Evolutionary conservation across 306 rosid species (phyloP).

Genomic region (Gastrolobium villosum): DNA sequence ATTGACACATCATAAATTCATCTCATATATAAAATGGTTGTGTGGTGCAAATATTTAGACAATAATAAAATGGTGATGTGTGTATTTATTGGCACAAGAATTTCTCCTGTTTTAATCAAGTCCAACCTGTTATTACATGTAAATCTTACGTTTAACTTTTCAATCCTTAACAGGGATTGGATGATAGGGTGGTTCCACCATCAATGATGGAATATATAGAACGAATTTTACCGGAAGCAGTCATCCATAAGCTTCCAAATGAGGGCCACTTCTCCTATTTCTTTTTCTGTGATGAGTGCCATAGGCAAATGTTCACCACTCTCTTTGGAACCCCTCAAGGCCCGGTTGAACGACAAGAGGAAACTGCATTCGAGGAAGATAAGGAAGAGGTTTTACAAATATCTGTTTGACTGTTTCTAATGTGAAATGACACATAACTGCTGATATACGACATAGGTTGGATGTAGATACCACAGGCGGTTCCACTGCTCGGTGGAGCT

Average conservation of each 20-base stretch:
- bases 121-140: constrained; percentile 1
- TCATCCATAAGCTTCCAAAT: constrained; percentile 79
- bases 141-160: constrained; percentile 37
- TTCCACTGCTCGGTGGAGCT: constrained; percentile 56
- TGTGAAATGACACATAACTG: constrained; percentile 46
- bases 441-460: constrained; percentile 47
- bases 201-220: constrained; percentile 71
- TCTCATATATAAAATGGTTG: background rate
- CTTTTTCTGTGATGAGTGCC: constrained; percentile 89
- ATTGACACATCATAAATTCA: background rate
- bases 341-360: constrained; percentile 53
- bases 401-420: constrained; percentile 44
- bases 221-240: constrained; percentile 79
- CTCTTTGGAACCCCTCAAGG: constrained; percentile 88
- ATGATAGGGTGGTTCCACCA: constrained; percentile 82
- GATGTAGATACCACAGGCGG: constrained; percentile 73
- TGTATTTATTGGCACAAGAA: background rate
- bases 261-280: constrained; percentile 94
- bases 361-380: constrained; percentile 55
- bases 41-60: background rate
- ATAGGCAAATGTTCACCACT: constrained; percentile 71
- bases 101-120: background rate
- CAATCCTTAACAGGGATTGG: constrained; percentile 77
- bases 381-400: constrained; percentile 40
- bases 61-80: background rate